Evolutionary conservation across 345 rosid species (phyloP), one percentile per base, ranked within the genome.

Genomic region (Pugionium cornutum): DNA sequence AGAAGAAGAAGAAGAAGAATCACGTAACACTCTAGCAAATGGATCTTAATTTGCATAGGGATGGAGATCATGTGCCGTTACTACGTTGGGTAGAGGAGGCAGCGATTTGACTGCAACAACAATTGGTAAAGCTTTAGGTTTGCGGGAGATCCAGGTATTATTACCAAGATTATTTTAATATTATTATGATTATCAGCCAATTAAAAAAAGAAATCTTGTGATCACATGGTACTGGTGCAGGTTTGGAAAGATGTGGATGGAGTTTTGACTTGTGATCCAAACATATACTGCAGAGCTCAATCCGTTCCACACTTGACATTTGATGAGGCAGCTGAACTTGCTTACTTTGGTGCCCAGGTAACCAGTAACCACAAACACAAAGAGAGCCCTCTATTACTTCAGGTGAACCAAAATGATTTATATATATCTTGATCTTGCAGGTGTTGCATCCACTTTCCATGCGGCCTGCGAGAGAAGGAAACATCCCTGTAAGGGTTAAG

Each of bases 181-280:
- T 18, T 18, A 18, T 18, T 18, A 18, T 18, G 18, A 18, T 18
- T 18, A 18, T 18, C 18, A 18, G 18, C 18, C 18, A 18, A 18
- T 18, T 18, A 18, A 18, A 18, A 18, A 18, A 18, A 18, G 18
- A 18, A 18, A 18, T 18, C 18, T 18, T 18, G 18, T 18, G 18
- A 18, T 18, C 18, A 18, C 18, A 18, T 18, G 18, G 18, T 18
- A 18, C 47, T 47, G 35, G 32, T 45, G 41, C 70, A 91, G 98
- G 98, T 91, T 63, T 91, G 98, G 98, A 91, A 91, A 80, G 98
- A 91, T 83, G 98, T 75, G 37, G 98, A 91, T 67, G 98, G 98
- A 75, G 98, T 91, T 67, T 75, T 91, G 70, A 91, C 98, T 45
- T 91, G 98, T 53, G 98, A 91, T 74, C 98, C 98, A 34, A 87